These are phyloP conservation scores for Gastroboletus turbinatus DNA, from an alignment of 1,284 basidiomycete genomes.

Conservation along the genomic window DNA sequence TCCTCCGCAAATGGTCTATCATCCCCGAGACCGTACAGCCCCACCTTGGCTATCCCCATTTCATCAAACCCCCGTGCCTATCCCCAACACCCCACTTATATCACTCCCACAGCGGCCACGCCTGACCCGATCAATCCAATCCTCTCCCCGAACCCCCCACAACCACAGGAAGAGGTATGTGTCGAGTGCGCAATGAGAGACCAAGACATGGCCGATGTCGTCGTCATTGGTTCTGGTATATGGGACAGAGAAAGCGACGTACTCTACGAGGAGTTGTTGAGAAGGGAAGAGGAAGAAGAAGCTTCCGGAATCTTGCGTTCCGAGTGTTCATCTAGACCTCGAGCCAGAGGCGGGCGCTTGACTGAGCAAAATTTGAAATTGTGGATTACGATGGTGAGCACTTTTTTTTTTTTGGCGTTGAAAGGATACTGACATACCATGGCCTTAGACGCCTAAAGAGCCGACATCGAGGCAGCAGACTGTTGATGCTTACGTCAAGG, in stretches of 20 bases:
- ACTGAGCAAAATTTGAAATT: constrained; percentile 83
- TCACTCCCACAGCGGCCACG: constrained; percentile 53
- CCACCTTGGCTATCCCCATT: constrained; percentile 46
- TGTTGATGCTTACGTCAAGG: constrained; percentile 66
- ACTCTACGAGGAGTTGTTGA: constrained; percentile 76
- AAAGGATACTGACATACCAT: background rate
- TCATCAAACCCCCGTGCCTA: constrained; percentile 65
- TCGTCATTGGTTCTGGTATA: constrained; percentile 80
- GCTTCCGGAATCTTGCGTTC: constrained; percentile 44
- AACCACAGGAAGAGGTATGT: constrained; percentile 79
- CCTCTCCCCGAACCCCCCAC: constrained; percentile 49
- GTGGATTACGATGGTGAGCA: constrained; percentile 81
- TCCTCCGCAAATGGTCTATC: constrained; percentile 40
- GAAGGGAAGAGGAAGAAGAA: constrained; percentile 72
- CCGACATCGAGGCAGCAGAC: constrained; percentile 75
- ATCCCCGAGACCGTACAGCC: constrained; percentile 55
- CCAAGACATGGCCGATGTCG: constrained; percentile 96
- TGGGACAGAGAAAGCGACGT: constrained; percentile 93
- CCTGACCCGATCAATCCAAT: constrained; percentile 59
- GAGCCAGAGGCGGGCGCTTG: constrained; percentile 65
- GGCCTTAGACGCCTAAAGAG: constrained; percentile 71
- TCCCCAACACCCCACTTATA: constrained; percentile 73
- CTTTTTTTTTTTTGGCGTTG: constrained; percentile 12
- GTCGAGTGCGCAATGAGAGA: constrained; percentile 99
- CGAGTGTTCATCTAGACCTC: constrained; percentile 54